These are phyloP conservation scores for Dendrobium officinale DNA, from an alignment of 106 monocot genomes.

Conservation along the genomic window DNA sequence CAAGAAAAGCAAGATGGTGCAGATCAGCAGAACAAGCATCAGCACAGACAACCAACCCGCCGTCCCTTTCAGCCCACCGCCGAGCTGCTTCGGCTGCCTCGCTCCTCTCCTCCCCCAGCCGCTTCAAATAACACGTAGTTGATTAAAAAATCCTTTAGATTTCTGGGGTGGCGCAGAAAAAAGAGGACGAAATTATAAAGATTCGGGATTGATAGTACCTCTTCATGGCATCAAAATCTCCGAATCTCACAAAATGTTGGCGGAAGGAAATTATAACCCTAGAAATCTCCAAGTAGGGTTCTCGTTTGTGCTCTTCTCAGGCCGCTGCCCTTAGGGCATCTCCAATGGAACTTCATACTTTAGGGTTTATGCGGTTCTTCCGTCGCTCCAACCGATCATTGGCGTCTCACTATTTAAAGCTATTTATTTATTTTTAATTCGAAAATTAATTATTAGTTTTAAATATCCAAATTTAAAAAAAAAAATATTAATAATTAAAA, in stretches of 20 bases:
- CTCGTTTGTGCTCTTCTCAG: background rate
- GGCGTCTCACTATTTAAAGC: too few species aligned
- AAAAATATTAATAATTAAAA: too few species aligned
- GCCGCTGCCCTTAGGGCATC: background rate
- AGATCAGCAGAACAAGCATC: constrained; percentile 26
- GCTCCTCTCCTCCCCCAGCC: constrained; percentile 26
- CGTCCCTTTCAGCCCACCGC: constrained; percentile 13
- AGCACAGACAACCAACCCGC: constrained; percentile 16
- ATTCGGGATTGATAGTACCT: background rate
- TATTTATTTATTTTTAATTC: too few species aligned
- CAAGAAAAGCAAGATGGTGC: constrained; percentile 29
- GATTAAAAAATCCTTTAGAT: background rate
- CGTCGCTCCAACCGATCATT: too few species aligned
- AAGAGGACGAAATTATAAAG: background rate
- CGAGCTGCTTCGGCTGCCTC: constrained; percentile 22
- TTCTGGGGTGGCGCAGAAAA: background rate
- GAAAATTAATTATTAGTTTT: too few species aligned
- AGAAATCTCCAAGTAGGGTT: background rate
- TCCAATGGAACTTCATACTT: too few species aligned
- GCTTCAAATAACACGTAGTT: background rate
- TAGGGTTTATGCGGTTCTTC: too few species aligned
- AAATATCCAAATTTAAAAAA: too few species aligned
- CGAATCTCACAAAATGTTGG: background rate
- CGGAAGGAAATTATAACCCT: background rate
- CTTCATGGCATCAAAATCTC: background rate